These are phyloP conservation scores for Fusarium haematococcum DNA, from an alignment of 2,329 filamentous ascomycete genomes.

Conservation along the genomic window DNA sequence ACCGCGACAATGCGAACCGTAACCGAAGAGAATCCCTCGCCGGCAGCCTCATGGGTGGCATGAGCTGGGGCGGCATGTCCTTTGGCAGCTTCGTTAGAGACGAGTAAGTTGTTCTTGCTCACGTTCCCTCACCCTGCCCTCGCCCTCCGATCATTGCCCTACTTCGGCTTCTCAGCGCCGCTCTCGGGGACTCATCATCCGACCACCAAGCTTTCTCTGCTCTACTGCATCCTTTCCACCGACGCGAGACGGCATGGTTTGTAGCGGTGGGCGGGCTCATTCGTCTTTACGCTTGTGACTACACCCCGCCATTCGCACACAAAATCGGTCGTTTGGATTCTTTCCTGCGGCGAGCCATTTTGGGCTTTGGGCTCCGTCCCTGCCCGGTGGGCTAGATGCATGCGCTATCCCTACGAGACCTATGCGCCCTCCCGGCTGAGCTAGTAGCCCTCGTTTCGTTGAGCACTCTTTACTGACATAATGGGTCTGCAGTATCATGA, in stretches of 20 bases:
- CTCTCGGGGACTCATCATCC: neutral
- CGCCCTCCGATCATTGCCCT: conserved; percentile 16
- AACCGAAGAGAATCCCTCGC: conserved; percentile 72
- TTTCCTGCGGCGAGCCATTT: conserved; percentile 40
- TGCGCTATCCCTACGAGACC: conserved; percentile 19
- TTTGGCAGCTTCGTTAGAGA: conserved; percentile 97
- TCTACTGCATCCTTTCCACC: neutral
- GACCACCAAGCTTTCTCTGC: neutral
- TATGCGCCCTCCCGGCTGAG: conserved; percentile 18
- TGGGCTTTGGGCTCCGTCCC: conserved; percentile 29
- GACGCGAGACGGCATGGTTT: neutral
- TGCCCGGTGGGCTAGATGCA: conserved; percentile 27
- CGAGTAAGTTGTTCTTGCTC: conserved; percentile 76
- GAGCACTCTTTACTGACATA: conserved; percentile 38
- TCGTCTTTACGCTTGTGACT: neutral
- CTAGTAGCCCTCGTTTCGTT: neutral
- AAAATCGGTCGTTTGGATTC: conserved; percentile 13
- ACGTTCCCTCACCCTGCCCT: conserved; percentile 14
- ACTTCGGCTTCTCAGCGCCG: conserved; percentile 5
- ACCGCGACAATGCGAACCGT: conserved; percentile 68
- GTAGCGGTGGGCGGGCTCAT: neutral
- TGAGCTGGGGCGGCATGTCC: conserved; percentile 97
- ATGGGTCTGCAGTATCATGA: conserved; percentile 77
- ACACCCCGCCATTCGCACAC: conserved; percentile 1
- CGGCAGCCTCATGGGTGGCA: conserved; percentile 79